Evolutionary conservation across 352 stramenopile species (phyloP).

Genomic region (Globisporangium barbulae): DNA sequence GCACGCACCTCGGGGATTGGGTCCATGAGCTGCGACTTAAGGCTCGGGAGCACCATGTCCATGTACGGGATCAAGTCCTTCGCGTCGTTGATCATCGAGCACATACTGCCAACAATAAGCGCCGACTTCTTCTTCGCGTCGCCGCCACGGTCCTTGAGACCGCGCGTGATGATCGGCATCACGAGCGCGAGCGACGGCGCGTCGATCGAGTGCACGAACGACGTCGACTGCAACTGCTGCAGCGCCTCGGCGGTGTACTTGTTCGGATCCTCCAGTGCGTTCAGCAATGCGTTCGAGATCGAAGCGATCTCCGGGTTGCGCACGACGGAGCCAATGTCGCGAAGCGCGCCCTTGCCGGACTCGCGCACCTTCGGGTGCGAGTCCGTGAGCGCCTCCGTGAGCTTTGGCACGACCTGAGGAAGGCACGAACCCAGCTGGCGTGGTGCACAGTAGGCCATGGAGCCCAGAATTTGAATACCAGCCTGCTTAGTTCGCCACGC

Average conservation of each 20-base stretch:
- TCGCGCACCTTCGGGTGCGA: constrained; percentile 98
- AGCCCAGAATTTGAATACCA: constrained; percentile 96
- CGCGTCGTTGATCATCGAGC: constrained; percentile 97
- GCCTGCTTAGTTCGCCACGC: constrained; percentile 99
- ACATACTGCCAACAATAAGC: constrained; percentile 99
- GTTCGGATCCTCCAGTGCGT: constrained; percentile 95
- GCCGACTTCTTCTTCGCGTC: constrained; percentile 98
- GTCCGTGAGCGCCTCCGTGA: constrained; percentile 97
- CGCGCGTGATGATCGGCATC: constrained; percentile 98
- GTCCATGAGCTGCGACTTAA: constrained; percentile 93
- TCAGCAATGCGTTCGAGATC: constrained; percentile 92
- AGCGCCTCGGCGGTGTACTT: constrained; percentile 92
- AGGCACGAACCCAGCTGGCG: constrained; percentile 98
- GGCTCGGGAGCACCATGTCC: constrained; percentile 93
- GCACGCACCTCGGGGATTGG: constrained; percentile 94
- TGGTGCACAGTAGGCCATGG: constrained; percentile 97
- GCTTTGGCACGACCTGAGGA: constrained; percentile 98
- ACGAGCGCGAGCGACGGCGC: constrained; percentile 98
- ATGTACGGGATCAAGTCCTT: constrained; percentile 98
- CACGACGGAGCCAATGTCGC: constrained; percentile 98
- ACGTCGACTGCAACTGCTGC: constrained; percentile 96
- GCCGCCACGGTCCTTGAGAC: constrained; percentile 95
- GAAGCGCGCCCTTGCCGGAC: constrained; percentile 93
- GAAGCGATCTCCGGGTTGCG: constrained; percentile 98
- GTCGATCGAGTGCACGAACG: constrained; percentile 99